Percentiles rank a stretch among this genome's conserved stretches.
These are phyloP conservation scores for Amanita subjunquillea DNA, from an alignment of 768 basidiomycete genomes.

Conservation along the genomic window DNA sequence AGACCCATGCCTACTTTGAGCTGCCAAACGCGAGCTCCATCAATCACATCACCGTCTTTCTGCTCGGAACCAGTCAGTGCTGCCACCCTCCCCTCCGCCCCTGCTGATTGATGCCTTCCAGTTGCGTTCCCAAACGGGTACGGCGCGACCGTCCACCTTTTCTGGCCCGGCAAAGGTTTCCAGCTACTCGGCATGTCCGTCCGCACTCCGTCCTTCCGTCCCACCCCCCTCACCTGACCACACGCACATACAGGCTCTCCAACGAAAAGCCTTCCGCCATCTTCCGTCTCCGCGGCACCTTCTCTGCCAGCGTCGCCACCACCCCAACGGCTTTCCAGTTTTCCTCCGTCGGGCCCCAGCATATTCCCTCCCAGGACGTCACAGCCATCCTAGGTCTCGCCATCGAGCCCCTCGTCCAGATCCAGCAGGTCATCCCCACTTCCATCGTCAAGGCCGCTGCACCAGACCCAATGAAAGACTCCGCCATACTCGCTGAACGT, in stretches of 20 bases:
- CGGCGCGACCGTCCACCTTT: conserved; percentile 77
- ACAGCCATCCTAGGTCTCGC: conserved; percentile 73
- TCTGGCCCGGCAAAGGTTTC: conserved; percentile 81
- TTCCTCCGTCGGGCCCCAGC: conserved; percentile 18
- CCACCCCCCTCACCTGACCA: background rate
- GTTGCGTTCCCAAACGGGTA: conserved; percentile 80
- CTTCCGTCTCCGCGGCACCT: conserved; percentile 68
- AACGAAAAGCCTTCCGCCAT: conserved; percentile 88
- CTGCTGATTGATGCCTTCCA: conserved; percentile 9
- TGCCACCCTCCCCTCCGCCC: background rate
- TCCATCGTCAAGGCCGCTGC: conserved; percentile 13
- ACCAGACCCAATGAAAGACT: conserved; percentile 25
- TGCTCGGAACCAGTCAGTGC: conserved; percentile 62
- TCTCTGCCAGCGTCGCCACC: conserved; percentile 27
- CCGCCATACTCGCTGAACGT: conserved; percentile 51
- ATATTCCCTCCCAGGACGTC: conserved; percentile 34
- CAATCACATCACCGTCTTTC: conserved; percentile 81
- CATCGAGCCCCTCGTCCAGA: conserved; percentile 61
- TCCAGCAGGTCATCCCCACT: conserved; percentile 38
- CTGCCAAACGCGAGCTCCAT: conserved; percentile 61
- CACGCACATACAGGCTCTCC: conserved; percentile 47
- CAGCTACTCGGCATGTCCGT: conserved; percentile 78
- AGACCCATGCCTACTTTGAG: conserved; percentile 75
- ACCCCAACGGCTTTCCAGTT: conserved; percentile 26
- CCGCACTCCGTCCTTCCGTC: background rate